Percentiles rank a stretch among this genome's conserved stretches.
phyloP scores from a whole-genome alignment of 2,329 filamentous ascomycete genomes.

The Periconia macrospinosa region DNA sequence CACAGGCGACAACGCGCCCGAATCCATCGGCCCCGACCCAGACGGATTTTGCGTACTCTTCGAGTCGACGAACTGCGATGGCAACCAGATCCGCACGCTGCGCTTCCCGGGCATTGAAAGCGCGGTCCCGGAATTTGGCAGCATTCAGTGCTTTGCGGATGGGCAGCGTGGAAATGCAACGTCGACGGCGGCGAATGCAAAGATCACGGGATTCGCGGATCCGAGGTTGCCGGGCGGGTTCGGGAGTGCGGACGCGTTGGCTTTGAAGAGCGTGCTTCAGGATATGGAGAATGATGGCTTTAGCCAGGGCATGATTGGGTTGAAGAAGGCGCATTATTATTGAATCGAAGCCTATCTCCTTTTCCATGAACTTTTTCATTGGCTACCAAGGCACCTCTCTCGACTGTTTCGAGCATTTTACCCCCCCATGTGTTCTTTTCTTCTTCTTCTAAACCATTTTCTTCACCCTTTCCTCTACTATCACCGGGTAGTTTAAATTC shows the following conservation, averaged over 20 bases:
- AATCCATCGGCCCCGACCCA: constrained; percentile 37
- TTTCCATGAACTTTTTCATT: not conserved
- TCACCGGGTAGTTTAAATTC: too few relatives aligned
- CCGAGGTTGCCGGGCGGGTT: constrained; percentile 25
- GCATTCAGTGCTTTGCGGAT: constrained; percentile 25
- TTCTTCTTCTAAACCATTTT: too few relatives aligned
- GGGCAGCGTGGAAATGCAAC: constrained; percentile 6
- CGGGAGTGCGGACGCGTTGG: constrained; percentile 22
- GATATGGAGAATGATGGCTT: constrained; percentile 32
- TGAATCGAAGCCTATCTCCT: constrained; percentile 5
- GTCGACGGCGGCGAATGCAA: constrained; percentile 1
- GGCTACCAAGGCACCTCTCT: too few relatives aligned
- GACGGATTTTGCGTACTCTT: constrained; percentile 32
- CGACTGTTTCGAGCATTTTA: too few relatives aligned
- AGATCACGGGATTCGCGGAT: constrained; percentile 10
- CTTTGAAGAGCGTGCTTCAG: constrained; percentile 19
- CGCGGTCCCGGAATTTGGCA: constrained; percentile 23
- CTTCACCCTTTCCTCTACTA: too few relatives aligned
- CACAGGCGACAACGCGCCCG: constrained; percentile 16
- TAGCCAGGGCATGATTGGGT: constrained; percentile 32
- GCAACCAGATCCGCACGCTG: constrained; percentile 17
- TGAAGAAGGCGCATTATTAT: constrained; percentile 34
- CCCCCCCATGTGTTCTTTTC: too few relatives aligned
- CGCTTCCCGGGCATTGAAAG: constrained; percentile 27
- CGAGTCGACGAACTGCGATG: constrained; percentile 22